Evolutionary conservation across 2,329 filamentous ascomycete genomes (phyloP).

Genomic region (Emmonsiellopsis sp.): DNA sequence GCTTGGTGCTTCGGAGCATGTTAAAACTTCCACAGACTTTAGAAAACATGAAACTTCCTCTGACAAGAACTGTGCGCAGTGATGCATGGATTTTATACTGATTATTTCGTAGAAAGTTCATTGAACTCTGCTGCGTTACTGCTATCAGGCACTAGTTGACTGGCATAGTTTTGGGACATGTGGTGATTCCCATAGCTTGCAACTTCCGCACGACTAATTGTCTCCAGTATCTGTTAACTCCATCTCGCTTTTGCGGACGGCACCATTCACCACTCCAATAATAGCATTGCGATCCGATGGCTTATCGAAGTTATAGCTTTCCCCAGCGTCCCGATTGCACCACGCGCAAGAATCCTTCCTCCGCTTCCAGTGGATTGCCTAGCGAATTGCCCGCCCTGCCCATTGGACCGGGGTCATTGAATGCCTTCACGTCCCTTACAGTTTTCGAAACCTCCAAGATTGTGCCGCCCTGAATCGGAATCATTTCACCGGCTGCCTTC

Average conservation of each 20-base stretch:
- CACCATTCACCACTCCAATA: not conserved
- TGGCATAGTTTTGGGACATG: too few species aligned
- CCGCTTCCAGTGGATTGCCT: slow-evolving; percentile 31
- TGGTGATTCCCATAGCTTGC: too few species aligned
- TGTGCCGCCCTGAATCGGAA: slow-evolving; percentile 37
- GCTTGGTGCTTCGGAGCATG: too few species aligned
- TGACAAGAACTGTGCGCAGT: too few species aligned
- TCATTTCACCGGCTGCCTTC: slow-evolving; percentile 20
- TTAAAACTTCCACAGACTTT: too few species aligned
- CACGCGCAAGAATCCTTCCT: slow-evolving; percentile 42
- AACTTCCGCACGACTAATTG: not conserved
- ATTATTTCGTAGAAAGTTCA: too few species aligned
- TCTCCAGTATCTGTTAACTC: not conserved
- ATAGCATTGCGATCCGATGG: not conserved
- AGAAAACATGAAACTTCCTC: too few species aligned
- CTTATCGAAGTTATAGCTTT: slow-evolving; percentile 9
- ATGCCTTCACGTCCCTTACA: slow-evolving; percentile 41
- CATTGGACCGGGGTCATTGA: slow-evolving; percentile 46
- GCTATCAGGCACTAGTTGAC: too few species aligned
- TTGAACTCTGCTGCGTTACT: too few species aligned
- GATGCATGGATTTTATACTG: too few species aligned
- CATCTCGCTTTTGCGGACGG: too few species aligned
- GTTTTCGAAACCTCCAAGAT: slow-evolving; percentile 49
- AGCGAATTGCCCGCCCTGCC: slow-evolving; percentile 37
- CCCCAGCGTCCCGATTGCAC: slow-evolving; percentile 43